Evolutionary conservation across 2,329 filamentous ascomycete genomes (phyloP), one percentile per base, ranked within the genome.

Genomic region (Nemania diffusa): DNA sequence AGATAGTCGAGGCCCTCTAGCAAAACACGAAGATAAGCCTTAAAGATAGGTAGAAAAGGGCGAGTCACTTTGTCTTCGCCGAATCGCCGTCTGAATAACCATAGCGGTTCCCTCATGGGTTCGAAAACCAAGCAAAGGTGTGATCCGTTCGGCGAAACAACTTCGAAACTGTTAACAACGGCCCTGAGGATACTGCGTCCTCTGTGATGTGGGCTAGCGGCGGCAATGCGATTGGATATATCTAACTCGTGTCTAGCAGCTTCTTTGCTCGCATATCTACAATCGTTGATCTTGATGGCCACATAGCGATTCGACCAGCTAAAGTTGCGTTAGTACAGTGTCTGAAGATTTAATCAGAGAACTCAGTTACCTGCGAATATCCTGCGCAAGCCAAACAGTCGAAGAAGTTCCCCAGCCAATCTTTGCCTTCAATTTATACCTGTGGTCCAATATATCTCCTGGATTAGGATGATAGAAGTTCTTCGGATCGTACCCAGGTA

Each of bases 331-430:
- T n/a, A n/a, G n/a, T n/a, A n/a, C n/a, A n/a, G n/a, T n/a, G n/a
- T n/a, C n/a, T n/a, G n/a, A n/a, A n/a, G n/a, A n/a, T n/a, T n/a
- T n/a, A n/a, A n/a, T n/a, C n/a, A n/a, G n/a, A n/a, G n/a, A n/a
- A n/a, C n/a, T 24, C n/a, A 29, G 52, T 46, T 32, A 46, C 58
- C 58, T 44, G 58, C 58, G 44, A n/a, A 55, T 61, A 13, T 55
- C 48, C 1, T 61, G 48, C 32, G 58, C 58, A 24, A 61, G 58
- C 58, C 58, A 61, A 26, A 61, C 58, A 8, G 58, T 61, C 17
- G 58, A 61, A 34, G 48, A 53, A 13, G 48, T 53, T 13, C 58
- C 58, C 58, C 58, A 61, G n/a, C 58, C 58, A 24, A 61, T 42
- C 37, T 55, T 61, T 8, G 50, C 48, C 50, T 53, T 61, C 58